Percentiles rank a stretch among this genome's conserved stretches.
phyloP scores from a whole-genome alignment of 2,329 filamentous ascomycete species.

The Dactylellina cionopaga region DNA sequence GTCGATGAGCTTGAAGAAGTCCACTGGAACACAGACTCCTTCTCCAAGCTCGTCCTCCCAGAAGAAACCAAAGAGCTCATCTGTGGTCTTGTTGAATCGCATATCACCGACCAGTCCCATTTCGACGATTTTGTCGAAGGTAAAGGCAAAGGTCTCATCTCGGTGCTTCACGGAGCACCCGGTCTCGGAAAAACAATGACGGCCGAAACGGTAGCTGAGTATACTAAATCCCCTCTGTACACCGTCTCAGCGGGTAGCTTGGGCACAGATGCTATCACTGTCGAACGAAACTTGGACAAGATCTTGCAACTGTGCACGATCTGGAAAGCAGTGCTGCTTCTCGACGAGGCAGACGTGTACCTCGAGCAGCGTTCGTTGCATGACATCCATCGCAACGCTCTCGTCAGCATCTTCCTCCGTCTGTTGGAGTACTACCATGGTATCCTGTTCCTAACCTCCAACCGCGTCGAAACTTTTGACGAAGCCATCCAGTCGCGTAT shows the following conservation, averaged over 20 bases:
- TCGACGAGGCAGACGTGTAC: conserved; percentile 88
- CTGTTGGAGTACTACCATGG: conserved; percentile 62
- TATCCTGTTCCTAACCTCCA: conserved; percentile 63
- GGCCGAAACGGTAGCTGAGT: conserved; percentile 67
- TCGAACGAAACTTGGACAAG: conserved; percentile 81
- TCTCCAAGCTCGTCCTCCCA: conserved; percentile 59
- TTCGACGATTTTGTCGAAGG: conserved; percentile 68
- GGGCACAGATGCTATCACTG: conserved; percentile 60
- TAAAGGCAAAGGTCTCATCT: conserved; percentile 62
- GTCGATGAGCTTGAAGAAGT: conserved; percentile 58
- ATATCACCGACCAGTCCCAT: conserved; percentile 61
- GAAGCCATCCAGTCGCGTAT: conserved; percentile 61
- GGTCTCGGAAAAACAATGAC: conserved; percentile 71
- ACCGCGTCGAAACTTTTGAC: conserved; percentile 62
- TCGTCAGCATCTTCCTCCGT: conserved; percentile 69
- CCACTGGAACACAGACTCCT: conserved; percentile 59
- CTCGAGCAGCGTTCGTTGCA: conserved; percentile 83
- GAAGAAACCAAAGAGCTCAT: conserved; percentile 58
- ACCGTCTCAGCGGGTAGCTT: conserved; percentile 62
- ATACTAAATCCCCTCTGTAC: conserved; percentile 66
- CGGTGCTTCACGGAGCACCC: conserved; percentile 65
- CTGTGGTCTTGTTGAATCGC: conserved; percentile 64
- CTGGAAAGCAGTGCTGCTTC: conserved; percentile 84
- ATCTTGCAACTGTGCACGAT: conserved; percentile 86
- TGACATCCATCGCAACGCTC: conserved; percentile 84